These are phyloP conservation scores for Grammothele lineata DNA, from an alignment of 768 basidiomycete genomes.

Conservation along the genomic window DNA sequence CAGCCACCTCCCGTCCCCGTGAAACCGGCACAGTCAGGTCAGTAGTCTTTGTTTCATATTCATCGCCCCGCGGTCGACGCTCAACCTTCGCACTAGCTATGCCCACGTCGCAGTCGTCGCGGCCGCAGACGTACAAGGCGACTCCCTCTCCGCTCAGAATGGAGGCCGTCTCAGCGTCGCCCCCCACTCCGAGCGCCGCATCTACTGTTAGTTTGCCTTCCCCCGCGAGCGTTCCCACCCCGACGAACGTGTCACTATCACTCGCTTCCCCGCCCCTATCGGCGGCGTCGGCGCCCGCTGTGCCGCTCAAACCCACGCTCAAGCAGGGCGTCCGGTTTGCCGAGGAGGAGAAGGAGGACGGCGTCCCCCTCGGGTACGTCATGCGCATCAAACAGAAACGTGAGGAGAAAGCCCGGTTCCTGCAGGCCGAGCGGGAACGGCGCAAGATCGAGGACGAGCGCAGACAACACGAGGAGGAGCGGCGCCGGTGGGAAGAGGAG, in stretches of 20 bases:
- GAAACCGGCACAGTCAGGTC: constrained; percentile 4
- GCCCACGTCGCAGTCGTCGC: constrained; percentile 14
- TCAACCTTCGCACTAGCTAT: constrained; percentile 5
- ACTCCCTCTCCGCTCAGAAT: constrained; percentile 28
- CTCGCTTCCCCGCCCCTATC: constrained; percentile 1
- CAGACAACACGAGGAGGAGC: constrained; percentile 39
- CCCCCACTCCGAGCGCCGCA: neutral
- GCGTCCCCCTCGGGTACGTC: constrained; percentile 64
- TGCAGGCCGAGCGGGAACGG: constrained; percentile 43
- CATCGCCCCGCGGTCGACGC: neutral
- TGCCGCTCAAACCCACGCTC: constrained; percentile 11
- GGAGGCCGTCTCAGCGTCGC: constrained; percentile 16
- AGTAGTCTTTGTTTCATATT: neutral
- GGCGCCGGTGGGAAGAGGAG: constrained; percentile 41
- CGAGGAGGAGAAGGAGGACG: constrained; percentile 33
- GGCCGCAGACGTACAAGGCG: constrained; percentile 22
- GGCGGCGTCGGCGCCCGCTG: constrained; percentile 1
- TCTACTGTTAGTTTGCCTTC: neutral
- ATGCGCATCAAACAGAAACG: constrained; percentile 68
- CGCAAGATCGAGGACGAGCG: constrained; percentile 39
- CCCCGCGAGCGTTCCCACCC: neutral
- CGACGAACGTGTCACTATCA: neutral
- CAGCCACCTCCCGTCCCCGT: constrained; percentile 3
- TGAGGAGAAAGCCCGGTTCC: constrained; percentile 66
- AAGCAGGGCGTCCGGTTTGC: constrained; percentile 13